Conservation (phyloP, 2,329 filamentous ascomycete genomes). For the Penicillium sp. region DNA sequence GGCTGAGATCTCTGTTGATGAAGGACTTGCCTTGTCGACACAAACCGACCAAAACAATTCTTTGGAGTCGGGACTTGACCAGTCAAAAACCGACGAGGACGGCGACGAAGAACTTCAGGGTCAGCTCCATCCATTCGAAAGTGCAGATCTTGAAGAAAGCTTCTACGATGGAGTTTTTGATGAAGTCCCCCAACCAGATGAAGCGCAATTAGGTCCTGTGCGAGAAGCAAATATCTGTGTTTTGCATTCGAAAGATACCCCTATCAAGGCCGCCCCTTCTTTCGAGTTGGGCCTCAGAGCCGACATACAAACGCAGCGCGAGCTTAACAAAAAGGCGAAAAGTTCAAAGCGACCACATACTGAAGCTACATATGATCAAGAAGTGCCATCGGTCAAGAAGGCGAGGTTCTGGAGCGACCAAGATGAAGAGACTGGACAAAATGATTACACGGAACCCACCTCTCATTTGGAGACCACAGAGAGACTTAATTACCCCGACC, state of each 20-base stretch:
- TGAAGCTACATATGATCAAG: not conserved
- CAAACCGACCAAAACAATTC: slow-evolving; percentile 45
- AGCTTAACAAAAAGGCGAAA: not conserved
- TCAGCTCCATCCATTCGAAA: not conserved
- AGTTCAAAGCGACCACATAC: slow-evolving; percentile 5
- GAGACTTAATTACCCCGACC: not conserved
- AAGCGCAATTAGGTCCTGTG: not conserved
- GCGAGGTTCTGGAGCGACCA: slow-evolving; percentile 16
- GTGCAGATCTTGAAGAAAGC: slow-evolving; percentile 25
- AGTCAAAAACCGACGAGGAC: slow-evolving; percentile 23
- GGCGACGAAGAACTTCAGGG: slow-evolving; percentile 16
- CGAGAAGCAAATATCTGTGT: not conserved
- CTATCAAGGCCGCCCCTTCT: not conserved
- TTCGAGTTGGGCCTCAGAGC: not conserved
- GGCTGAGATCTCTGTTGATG: slow-evolving; percentile 61
- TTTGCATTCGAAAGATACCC: not conserved
- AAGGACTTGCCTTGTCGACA: slow-evolving; percentile 57
- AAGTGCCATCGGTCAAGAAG: slow-evolving; percentile 7
- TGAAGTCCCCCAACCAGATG: slow-evolving; percentile 11
- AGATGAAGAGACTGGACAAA: not conserved
- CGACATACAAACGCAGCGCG: not conserved
- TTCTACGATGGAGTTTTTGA: slow-evolving; percentile 26
- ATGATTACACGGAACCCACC: not conserved
- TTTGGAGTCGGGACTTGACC: slow-evolving; percentile 44
- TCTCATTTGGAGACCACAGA: slow-evolving; percentile 1